These are phyloP conservation scores for Chaetoceros muelleri DNA, from an alignment of 108 stramenopile species.

Conservation along the genomic window DNA sequence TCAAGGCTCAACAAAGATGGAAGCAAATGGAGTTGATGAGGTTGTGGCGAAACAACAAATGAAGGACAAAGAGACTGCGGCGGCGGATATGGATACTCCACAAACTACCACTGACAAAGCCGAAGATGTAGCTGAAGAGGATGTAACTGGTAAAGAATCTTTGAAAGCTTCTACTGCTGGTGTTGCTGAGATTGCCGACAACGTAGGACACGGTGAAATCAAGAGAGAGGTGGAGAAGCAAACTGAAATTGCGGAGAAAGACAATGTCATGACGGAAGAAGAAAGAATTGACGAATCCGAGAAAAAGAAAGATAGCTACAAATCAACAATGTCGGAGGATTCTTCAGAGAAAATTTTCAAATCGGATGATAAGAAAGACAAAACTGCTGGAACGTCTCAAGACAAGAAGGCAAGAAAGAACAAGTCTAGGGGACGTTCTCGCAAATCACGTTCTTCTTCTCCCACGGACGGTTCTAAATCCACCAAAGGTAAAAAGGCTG, in stretches of 20 bases:
- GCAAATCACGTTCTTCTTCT: slow-evolving; percentile 1
- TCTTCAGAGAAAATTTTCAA: slow-evolving; percentile 13
- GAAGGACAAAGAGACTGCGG: not conserved
- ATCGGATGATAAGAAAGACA: slow-evolving; percentile 17
- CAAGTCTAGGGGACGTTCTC: slow-evolving; percentile 11
- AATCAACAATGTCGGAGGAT: slow-evolving; percentile 13
- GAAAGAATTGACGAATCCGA: slow-evolving; percentile 5
- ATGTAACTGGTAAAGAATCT: slow-evolving; percentile 1
- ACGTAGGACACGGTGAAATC: slow-evolving; percentile 39
- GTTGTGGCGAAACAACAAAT: slow-evolving; percentile 3
- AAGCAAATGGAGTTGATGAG: not conserved
- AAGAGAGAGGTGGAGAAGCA: slow-evolving; percentile 24
- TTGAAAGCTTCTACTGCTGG: not conserved
- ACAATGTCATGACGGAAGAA: not conserved
- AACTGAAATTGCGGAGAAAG: slow-evolving; percentile 5
- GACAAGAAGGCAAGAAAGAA: slow-evolving; percentile 14
- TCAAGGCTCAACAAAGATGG: slow-evolving; percentile 7
- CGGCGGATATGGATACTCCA: slow-evolving; percentile 5
- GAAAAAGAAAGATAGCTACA: slow-evolving; percentile 11
- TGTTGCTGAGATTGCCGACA: slow-evolving; percentile 19
- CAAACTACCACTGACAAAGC: slow-evolving; percentile 3
- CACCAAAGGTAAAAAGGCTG: slow-evolving; percentile 3
- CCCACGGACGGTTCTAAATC: not conserved
- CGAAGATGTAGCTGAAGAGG: slow-evolving; percentile 4
- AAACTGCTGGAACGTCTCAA: not conserved